Evolutionary conservation across 2,329 filamentous ascomycete species (phyloP).

Genomic region (Sporothrix pseudoabietina): DNA sequence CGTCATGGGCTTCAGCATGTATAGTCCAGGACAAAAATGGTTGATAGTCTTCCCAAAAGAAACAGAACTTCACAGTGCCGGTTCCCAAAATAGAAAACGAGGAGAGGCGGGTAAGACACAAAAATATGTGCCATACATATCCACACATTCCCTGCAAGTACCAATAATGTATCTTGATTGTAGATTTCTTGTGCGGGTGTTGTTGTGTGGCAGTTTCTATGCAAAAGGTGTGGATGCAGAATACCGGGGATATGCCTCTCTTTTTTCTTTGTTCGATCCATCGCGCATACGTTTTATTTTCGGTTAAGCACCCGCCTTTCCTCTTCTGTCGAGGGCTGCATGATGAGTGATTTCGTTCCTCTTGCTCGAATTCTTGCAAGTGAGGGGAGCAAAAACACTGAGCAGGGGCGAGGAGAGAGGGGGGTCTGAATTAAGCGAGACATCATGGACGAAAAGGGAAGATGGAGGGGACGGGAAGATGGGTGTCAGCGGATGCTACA

Average conservation of each 20-base stretch:
- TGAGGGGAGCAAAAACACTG: background rate
- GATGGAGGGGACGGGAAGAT: background rate
- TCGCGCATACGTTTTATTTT: background rate
- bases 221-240: background rate
- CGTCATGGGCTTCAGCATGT: background rate
- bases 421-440: background rate
- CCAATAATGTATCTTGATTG: background rate
- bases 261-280: background rate
- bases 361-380: background rate
- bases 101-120: background rate
- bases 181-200: background rate
- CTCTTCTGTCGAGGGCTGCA: background rate
- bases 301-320: background rate
- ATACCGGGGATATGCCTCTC: too few species aligned
- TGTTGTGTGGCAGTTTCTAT: background rate
- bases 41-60: background rate
- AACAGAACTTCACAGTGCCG: background rate
- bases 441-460: slow-evolving; percentile 1
- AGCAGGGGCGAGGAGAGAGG: background rate
- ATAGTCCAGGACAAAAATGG: background rate
- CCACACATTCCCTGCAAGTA: background rate
- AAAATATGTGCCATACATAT: background rate
- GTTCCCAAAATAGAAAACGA: background rate
- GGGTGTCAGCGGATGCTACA: background rate
- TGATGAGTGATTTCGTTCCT: background rate